Percentiles rank a stretch among this genome's conserved stretches.
Evolutionary conservation across 208 protist genomes (phyloP).

Genomic region (Blechomonas ayalai): DNA sequence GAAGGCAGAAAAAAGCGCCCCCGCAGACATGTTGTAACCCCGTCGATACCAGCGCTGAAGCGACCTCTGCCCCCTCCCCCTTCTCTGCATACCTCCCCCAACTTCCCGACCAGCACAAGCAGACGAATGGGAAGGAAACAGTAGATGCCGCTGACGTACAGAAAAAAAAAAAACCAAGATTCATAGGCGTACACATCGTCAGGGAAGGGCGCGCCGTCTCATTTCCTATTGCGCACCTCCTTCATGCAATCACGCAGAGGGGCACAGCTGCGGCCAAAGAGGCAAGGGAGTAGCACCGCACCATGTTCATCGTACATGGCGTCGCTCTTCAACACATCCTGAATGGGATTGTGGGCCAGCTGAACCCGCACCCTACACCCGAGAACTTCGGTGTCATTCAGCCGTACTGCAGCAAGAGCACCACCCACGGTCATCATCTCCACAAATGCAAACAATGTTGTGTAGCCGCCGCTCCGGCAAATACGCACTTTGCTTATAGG

Average conservation of each 20-base stretch:
- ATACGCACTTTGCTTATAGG: slow-evolving; percentile 75
- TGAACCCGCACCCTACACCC: slow-evolving; percentile 60
- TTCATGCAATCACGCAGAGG: slow-evolving; percentile 18
- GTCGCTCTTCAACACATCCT: slow-evolving; percentile 62
- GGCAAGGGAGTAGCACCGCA: slow-evolving; percentile 30
- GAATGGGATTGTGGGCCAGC: slow-evolving; percentile 66
- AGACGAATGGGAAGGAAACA: too few species aligned
- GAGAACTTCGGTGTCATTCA: slow-evolving; percentile 52
- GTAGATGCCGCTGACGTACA: too few species aligned
- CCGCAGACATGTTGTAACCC: too few species aligned
- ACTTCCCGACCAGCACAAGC: too few species aligned
- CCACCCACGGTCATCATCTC: slow-evolving; percentile 65
- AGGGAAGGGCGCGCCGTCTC: neutral
- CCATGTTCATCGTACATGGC: slow-evolving; percentile 31
- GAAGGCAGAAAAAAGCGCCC: too few species aligned
- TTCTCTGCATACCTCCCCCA: too few species aligned
- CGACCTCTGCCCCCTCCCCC: too few species aligned
- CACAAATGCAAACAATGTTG: slow-evolving; percentile 79
- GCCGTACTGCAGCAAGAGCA: slow-evolving; percentile 30
- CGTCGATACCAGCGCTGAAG: too few species aligned
- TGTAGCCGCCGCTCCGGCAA: slow-evolving; percentile 50
- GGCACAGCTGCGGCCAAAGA: slow-evolving; percentile 37
- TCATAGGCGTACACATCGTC: neutral
- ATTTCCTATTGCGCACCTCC: too few species aligned
- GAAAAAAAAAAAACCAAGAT: slow-evolving; percentile 8